Conservation (phyloP, 2,329 filamentous ascomycete species). For the Fusarium sp. region DNA sequence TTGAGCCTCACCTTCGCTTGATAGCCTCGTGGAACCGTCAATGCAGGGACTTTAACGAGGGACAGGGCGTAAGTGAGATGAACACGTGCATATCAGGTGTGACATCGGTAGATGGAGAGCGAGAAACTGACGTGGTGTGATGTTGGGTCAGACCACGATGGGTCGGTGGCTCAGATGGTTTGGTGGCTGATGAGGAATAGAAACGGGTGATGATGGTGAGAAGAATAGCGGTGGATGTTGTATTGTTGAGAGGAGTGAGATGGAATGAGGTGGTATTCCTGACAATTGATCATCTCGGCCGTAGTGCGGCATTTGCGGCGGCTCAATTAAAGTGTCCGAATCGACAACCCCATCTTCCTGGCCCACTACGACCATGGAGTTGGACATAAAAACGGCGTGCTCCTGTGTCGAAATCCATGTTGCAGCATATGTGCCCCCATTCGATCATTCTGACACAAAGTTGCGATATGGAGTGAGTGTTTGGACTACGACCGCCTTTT, state of each 20-base stretch:
- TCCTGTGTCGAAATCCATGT: too few species aligned
- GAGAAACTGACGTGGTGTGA: conserved; percentile 27
- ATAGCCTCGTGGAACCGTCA: conserved; percentile 6
- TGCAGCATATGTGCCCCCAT: too few species aligned
- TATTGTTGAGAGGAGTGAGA: background rate
- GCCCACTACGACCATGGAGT: too few species aligned
- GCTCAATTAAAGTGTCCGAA: too few species aligned
- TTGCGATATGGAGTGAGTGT: too few species aligned
- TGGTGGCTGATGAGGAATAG: conserved; percentile 18
- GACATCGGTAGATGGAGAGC: conserved; percentile 7
- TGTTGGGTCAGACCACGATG: conserved; percentile 36
- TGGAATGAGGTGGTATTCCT: background rate
- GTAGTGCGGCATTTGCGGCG: background rate
- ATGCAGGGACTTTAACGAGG: conserved; percentile 13
- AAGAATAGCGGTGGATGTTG: background rate
- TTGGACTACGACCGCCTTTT: background rate
- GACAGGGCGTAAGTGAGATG: background rate
- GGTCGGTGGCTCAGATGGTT: conserved; percentile 36
- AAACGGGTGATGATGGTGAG: conserved; percentile 17
- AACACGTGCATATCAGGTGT: conserved; percentile 27
- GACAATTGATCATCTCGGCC: background rate
- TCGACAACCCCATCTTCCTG: too few species aligned
- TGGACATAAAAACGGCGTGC: accelerated
- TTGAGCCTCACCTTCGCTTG: conserved; percentile 3
- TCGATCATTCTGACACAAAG: too few species aligned